Evolutionary conservation across 2,329 filamentous ascomycete genomes (phyloP).

Genomic region (Tolypocladium pustulatum): DNA sequence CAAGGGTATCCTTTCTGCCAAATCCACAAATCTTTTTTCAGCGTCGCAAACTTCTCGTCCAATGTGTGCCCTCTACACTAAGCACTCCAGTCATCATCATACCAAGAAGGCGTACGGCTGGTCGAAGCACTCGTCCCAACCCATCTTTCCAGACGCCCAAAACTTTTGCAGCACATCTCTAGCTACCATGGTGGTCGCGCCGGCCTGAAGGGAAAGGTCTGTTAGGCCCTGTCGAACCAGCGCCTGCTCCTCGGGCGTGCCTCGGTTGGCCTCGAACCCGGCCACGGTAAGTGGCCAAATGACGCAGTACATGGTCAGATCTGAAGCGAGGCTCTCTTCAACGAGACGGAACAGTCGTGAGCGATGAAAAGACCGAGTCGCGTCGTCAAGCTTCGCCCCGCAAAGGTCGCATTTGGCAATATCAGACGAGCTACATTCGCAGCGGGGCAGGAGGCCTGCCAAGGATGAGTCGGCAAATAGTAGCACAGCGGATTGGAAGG

Average conservation of each 20-base stretch:
- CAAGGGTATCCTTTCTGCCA: no score
- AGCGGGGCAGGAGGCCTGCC: not conserved
- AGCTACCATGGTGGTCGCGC: conserved; percentile 1
- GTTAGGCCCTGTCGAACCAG: not conserved
- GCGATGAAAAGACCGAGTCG: not conserved
- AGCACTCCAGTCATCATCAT: no score
- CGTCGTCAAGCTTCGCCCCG: not conserved
- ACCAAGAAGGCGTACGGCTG: not conserved
- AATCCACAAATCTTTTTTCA: no score
- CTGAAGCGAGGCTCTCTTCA: not conserved
- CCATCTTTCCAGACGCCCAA: conserved; percentile 2
- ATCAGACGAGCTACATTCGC: not conserved
- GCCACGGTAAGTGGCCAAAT: not conserved
- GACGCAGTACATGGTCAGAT: not conserved
- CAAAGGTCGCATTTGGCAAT: not conserved
- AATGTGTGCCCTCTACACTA: no score
- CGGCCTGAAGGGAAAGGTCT: not conserved
- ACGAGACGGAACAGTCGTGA: not conserved
- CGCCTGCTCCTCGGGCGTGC: not conserved
- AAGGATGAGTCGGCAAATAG: not conserved
- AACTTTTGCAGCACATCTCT: not conserved
- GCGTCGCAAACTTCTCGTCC: no score
- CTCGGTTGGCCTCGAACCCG: not conserved
- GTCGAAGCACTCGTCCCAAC: conserved; percentile 6
- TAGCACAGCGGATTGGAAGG: conserved; percentile 1